Conservation (phyloP, 768 basidiomycete species). For the Psilocybe subaeruginosa region DNA sequence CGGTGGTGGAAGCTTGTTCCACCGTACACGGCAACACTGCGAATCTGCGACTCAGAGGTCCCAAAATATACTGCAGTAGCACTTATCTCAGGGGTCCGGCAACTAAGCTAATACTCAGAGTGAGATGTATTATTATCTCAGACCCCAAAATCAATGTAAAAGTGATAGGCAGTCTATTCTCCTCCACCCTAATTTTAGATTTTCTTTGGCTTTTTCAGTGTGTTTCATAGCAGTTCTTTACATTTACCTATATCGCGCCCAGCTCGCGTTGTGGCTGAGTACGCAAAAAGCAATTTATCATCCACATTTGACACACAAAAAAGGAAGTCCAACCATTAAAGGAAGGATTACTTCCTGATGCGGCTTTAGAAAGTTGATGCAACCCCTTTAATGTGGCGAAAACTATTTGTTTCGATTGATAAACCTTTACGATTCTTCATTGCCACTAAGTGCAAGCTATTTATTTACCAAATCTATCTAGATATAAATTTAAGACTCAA, state of each 20-base stretch:
- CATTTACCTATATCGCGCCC: background rate
- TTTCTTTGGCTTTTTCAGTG: background rate
- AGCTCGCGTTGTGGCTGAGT: background rate
- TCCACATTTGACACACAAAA: background rate
- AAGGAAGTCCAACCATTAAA: slow-evolving; percentile 12
- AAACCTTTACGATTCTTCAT: no score
- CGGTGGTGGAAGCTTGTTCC: background rate
- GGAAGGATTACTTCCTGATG: slow-evolving; percentile 24
- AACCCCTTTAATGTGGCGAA: background rate
- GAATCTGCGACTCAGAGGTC: background rate
- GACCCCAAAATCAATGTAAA: background rate
- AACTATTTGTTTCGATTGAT: background rate
- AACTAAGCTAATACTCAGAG: background rate
- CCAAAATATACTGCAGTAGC: background rate
- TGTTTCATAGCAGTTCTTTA: background rate
- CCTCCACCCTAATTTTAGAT: background rate
- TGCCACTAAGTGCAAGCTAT: no score
- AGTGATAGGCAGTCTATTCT: background rate
- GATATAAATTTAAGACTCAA: no score
- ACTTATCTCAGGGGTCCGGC: background rate
- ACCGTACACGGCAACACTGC: background rate
- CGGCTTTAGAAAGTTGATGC: slow-evolving; percentile 5
- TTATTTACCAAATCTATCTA: no score
- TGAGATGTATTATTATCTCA: background rate
- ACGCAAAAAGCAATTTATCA: background rate